Evolutionary conservation across 805 yeast species (phyloP), one percentile per base, ranked within the genome.

Genomic region (Metschnikowia matae): DNA sequence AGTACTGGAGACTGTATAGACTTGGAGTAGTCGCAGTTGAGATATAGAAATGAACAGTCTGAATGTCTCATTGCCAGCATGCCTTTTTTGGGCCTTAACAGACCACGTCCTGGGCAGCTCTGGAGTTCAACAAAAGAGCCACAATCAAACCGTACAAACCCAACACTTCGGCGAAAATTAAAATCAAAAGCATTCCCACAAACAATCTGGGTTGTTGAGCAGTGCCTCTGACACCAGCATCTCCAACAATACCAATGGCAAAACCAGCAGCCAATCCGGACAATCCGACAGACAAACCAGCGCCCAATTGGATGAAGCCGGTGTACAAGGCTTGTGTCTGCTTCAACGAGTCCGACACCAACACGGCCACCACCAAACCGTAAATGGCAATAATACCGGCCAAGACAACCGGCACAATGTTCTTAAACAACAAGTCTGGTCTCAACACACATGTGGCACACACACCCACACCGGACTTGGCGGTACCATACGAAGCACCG

Each of bases 351-450:
- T 88, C 94, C 49, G 97, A 86, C 57, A 92, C 92, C 69, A 92
- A 82, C 57, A 92, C 99, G 23, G 97, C 87, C 53, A 92, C 97
- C 57, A 92, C 98, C 67, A 92, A 78, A 52, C 99, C 99, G 71
- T 92, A 92, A 77, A 92, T 91, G 76, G 98, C 97, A 77, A 92
- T 90, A 68, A 92, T 92, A 92, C 99, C 99, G 58, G 98, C 97
- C 97, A 92, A 92, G 77, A 92, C 84, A 62, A 94, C 97, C 58
- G 99, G 99, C 55, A 92, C 96, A 64, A 91, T 85, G 77, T 88
- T 88, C 77, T 84, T 89, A 63, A 92, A 91, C 68, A 91, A 77
- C 70, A 91, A 81, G 70, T 92, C 99, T 61, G 99, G 99, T 85
- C 97, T 89, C 70, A 92, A 79, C 54, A 91, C 97, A 75, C 96